Evolutionary conservation across 352 stramenopile genomes (phyloP).

Genomic region (Phytophthora colocasiae): DNA sequence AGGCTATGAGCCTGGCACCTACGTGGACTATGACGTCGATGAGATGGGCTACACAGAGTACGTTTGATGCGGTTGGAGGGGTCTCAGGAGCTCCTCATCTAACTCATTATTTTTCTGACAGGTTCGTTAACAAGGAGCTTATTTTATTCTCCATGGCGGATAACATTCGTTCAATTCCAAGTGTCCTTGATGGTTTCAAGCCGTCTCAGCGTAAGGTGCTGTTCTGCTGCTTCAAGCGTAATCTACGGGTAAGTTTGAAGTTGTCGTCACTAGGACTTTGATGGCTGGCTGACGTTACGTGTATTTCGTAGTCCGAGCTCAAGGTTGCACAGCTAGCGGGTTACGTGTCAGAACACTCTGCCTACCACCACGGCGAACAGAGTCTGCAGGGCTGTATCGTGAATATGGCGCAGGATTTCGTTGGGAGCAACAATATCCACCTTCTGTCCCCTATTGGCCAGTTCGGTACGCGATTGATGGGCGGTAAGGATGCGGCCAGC

Average conservation of each 20-base stretch:
- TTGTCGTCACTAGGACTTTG: conserved; percentile 17
- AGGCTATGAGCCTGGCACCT: conserved; percentile 85
- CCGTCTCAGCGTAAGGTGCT: conserved; percentile 99
- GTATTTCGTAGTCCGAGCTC: conserved; percentile 61
- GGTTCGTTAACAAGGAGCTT: conserved; percentile 99
- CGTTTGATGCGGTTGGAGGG: conserved; percentile 10
- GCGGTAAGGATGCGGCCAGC: conserved; percentile 96
- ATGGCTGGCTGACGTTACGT: conserved; percentile 9
- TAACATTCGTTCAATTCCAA: conserved; percentile 97
- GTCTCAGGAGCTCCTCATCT: not conserved
- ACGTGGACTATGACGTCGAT: conserved; percentile 93
- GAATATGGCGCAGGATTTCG: conserved; percentile 99
- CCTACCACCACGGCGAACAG: conserved; percentile 98
- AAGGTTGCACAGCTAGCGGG: conserved; percentile 96
- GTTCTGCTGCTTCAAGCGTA: conserved; percentile 98
- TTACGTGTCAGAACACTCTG: conserved; percentile 98
- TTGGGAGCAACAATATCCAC: conserved; percentile 99
- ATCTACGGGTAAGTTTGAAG: conserved; percentile 90
- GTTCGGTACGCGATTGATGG: conserved; percentile 97
- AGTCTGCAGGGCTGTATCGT: conserved; percentile 96
- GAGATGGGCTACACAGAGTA: conserved; percentile 94
- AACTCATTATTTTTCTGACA: conserved; percentile 27
- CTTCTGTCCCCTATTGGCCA: conserved; percentile 96
- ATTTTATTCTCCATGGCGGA: conserved; percentile 99
- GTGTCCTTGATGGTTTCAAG: conserved; percentile 97